Evolutionary conservation across 148 eudicot species (phyloP).

Genomic region (Linanthus parryae): DNA sequence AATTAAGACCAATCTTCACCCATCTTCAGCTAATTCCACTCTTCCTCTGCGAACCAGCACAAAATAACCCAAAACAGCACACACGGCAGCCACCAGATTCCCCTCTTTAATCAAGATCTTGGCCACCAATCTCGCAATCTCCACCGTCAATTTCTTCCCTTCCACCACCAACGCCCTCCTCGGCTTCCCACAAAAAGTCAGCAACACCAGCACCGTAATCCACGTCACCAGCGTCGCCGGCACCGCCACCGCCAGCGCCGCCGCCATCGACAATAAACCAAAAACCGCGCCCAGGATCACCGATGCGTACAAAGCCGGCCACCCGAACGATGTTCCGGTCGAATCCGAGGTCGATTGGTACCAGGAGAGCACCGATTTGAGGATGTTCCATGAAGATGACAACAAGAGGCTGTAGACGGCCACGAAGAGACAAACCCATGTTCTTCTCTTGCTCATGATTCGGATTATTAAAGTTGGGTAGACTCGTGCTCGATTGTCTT

Average conservation of each 20-base stretch:
- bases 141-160: slow-evolving; percentile 54
- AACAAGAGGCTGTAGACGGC: slow-evolving; percentile 19
- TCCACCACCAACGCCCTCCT: slow-evolving; percentile 45
- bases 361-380: slow-evolving; percentile 26
- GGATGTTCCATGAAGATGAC: slow-evolving; percentile 25
- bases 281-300: too few relatives aligned
- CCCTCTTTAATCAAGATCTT: slow-evolving; percentile 38
- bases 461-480: too few relatives aligned
- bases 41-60: too few relatives aligned
- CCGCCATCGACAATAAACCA: too few relatives aligned
- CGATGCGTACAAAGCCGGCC: too few relatives aligned
- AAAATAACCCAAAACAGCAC: too few relatives aligned
- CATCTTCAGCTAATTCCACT: too few relatives aligned
- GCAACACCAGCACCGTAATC: slow-evolving; percentile 58
- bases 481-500: too few relatives aligned
- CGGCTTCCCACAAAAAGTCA: slow-evolving; percentile 56
- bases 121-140: slow-evolving; percentile 34
- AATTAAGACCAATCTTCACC: too few relatives aligned
- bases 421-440: slow-evolving; percentile 25
- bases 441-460: slow-evolving; percentile 28
- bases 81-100: slow-evolving; percentile 27
- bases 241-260: slow-evolving; percentile 27
- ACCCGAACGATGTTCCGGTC: too few relatives aligned
- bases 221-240: slow-evolving; percentile 53
- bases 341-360: slow-evolving; percentile 8